Base-by-base conservation (phyloP, 345 rosid genomes). In the Draba incana region DNA sequence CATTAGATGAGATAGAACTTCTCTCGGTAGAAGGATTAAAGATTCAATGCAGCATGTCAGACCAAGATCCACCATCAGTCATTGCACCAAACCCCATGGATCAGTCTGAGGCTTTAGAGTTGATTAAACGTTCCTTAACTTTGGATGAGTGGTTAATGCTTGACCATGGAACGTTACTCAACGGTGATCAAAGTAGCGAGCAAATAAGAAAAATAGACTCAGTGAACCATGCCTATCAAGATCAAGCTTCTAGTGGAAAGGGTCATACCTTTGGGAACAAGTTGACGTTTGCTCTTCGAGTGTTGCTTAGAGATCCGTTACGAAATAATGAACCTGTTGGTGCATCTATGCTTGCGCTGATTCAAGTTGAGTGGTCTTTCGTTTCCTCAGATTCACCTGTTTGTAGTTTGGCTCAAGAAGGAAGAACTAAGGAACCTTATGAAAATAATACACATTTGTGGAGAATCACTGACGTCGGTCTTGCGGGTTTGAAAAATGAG, bases 301-400 rank as follows among this genome's bases (percentile, higher is more conserved):
- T 88, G 66, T 78, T 82, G 76, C 92, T 88, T 64, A 80, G 92
- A 68, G 94, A 90, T 62, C 92, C 90, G 47, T 74, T 73, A 13
- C 81, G 77, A 72, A 77, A 80, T 77, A 82, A 81, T 61, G 94
- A 88, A 65, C 82, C 94, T 31, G 88, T 88, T 57, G 94, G 92
- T 47, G 83, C 84, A 25, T 83, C 90, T 53, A 90, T 90, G 92
- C 85, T 90, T 70, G 87, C 84, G 57, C 66, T 88, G 50, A 57
- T 90, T 53, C 88, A 84, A 72, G 80, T 84, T 41, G 87, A 84
- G 79, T 84, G 86, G 62, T 42, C 61, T 37, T n/a, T 65, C 64
- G 73, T 57, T 52, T 50, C 75, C 58, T 51, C 41, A 23, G 54
- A 69, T 20, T 66, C 70, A 53, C 63, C 49, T 61, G 12, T 35